Evolutionary conservation across 495 filamentous ascomycete genomes (phyloP), one percentile per base, ranked within the genome.

Genomic region (Evernia prunastri): DNA sequence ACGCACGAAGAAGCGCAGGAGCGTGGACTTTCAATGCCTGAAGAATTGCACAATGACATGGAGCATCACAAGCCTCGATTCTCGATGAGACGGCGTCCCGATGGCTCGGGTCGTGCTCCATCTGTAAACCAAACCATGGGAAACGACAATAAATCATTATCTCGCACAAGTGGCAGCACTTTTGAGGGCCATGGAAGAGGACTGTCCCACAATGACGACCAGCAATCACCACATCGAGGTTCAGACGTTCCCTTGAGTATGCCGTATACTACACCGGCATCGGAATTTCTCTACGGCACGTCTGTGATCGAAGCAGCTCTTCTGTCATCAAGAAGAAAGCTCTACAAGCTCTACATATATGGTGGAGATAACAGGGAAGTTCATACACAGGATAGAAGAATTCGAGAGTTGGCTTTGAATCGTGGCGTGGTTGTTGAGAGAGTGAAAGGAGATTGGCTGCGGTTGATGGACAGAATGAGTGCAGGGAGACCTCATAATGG

Each of bases 231-330:
- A n/a, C 17, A 37, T 39, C 39, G 39, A 37, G 61, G 29, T 40
- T 37, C n/a, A 4, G 35, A 53, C 3, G 42, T 40, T 59, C 56
- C 86, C 0, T 43, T 86, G 27, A 81, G 84, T 17, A 82, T 96
- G 51, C 87, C 87, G 4, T 91, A 90, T 70, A 91, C 89, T 4
- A 92, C 89, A 5, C 87, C 92, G 0, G 89, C 92, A 43, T 94
- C 92, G 2, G 87, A 95, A 65, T 97, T 96, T 72, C 81, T 98
- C 11, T 97, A 96, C 71, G 94, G 94, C 18, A 83, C 81, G 20
- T 86, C 86, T 11, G 83, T 87, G 3, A 89, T 97, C n/a, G 84
- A 88, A 61, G 89, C 93, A 10, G 93, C 92, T 2, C 75, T 98
- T 25, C 85, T 78, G 63, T 82, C 84, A 58, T 74, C 77, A 25